Conservation (phyloP, 805 yeast genomes). For the Metschnikowia picachoensis region DNA sequence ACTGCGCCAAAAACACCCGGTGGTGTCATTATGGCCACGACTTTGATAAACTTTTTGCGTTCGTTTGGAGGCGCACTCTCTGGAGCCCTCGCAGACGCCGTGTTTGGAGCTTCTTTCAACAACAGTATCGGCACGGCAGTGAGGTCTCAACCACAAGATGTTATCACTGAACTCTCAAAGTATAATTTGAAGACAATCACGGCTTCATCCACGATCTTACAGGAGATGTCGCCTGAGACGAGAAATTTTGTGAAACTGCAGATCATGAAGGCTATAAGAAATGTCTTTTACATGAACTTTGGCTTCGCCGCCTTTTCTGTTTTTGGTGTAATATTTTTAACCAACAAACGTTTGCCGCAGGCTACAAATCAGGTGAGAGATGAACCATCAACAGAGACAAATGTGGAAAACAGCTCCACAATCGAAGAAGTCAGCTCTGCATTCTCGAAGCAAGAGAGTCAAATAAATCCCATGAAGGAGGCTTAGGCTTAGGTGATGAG, state of each 20-base stretch:
- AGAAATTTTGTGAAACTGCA: conserved; percentile 21
- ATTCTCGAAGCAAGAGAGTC: background rate
- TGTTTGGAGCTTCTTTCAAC: conserved; percentile 27
- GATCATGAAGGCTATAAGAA: conserved; percentile 36
- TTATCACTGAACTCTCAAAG: conserved; percentile 19
- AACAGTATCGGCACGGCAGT: conserved; percentile 12
- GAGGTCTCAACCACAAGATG: conserved; percentile 12
- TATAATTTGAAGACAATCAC: conserved; percentile 16
- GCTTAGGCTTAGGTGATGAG: no score
- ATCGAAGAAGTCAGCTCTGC: background rate
- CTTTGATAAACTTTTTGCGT: conserved; percentile 43
- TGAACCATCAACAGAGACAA: conserved; percentile 4
- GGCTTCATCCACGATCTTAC: conserved; percentile 14
- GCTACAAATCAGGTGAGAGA: conserved; percentile 13
- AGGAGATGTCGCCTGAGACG: conserved; percentile 19
- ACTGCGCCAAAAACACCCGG: conserved; percentile 51
- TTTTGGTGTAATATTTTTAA: conserved; percentile 32
- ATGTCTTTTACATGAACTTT: conserved; percentile 38
- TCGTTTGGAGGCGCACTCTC: conserved; percentile 45
- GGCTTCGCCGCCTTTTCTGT: conserved; percentile 33
- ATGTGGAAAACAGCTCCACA: background rate
- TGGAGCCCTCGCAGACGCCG: conserved; percentile 40
- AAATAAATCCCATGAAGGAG: background rate
- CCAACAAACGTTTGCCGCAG: conserved; percentile 40
- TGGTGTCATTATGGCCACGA: conserved; percentile 44